Conservation (phyloP, 2,329 filamentous ascomycete genomes). For the Fusarium hostae region DNA sequence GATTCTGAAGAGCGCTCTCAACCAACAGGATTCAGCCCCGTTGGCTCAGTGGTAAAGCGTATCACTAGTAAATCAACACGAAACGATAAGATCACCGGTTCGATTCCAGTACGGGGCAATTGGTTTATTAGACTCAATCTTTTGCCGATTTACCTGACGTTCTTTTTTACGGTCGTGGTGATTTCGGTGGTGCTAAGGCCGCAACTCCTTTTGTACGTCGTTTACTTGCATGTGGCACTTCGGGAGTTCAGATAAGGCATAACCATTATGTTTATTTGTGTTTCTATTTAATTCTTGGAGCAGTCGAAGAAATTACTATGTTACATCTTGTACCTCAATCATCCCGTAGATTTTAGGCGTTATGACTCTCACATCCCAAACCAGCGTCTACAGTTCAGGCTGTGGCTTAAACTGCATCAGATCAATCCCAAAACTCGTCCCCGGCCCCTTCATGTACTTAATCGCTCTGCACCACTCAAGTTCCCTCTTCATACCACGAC, state of each 20-base stretch:
- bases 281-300: too few species aligned
- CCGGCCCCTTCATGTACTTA: background rate
- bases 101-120: background rate
- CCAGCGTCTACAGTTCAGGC: accelerated
- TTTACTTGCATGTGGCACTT: too few species aligned
- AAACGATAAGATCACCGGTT: background rate
- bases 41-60: conserved; percentile 1
- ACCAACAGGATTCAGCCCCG: background rate
- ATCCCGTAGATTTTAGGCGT: background rate
- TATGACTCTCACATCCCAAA: accelerated
- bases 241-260: too few species aligned
- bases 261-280: too few species aligned
- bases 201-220: background rate
- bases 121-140: background rate
- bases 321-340: accelerated
- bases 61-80: background rate
- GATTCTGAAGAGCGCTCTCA: accelerated
- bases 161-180: background rate
- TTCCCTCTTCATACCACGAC: background rate
- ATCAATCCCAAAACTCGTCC: conserved; percentile 1
- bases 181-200: accelerated
- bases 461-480: conserved; percentile 2
- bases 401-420: conserved; percentile 3
- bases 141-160: accelerated
- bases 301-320: too few species aligned